Percentiles rank a stretch among this genome's conserved stretches.
phyloP scores from a whole-genome alignment of 2,329 filamentous ascomycete species.

The Alternaria burnsii region DNA sequence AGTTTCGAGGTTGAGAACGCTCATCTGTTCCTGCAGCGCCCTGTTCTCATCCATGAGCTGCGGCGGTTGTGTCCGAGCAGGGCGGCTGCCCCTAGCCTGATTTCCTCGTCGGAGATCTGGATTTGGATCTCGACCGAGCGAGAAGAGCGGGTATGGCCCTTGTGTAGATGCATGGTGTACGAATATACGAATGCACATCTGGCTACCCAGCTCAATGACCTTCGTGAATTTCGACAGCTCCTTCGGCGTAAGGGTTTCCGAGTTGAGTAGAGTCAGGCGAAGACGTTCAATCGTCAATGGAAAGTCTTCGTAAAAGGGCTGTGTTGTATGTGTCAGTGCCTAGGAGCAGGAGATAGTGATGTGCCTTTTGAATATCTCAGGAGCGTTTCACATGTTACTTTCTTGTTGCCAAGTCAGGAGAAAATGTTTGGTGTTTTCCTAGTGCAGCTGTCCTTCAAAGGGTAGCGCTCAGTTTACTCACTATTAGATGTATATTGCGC shows the following conservation, averaged over 20 bases:
- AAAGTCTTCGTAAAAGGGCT: constrained; percentile 20
- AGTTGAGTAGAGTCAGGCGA: constrained; percentile 15
- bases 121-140: constrained; percentile 10
- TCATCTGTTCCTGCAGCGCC: background rate
- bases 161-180: constrained; percentile 17
- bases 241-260: background rate
- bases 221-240: constrained; percentile 5
- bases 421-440: background rate
- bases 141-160: constrained; percentile 4
- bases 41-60: background rate
- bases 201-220: background rate
- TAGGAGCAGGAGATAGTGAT: background rate
- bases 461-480: constrained; percentile 5
- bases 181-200: constrained; percentile 12
- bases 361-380: too few species aligned
- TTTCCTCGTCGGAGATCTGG: constrained; percentile 9
- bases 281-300: constrained; percentile 16
- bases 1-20: background rate
- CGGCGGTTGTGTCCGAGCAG: background rate
- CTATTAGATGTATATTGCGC: background rate
- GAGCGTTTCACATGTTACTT: too few species aligned
- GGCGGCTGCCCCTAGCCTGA: background rate
- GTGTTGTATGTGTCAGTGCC: background rate
- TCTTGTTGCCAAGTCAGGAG: background rate
- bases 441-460: background rate